These are phyloP conservation scores for Aechmea fasciata DNA, from an alignment of 176 grass and related monocot genomes.

Conservation along the genomic window DNA sequence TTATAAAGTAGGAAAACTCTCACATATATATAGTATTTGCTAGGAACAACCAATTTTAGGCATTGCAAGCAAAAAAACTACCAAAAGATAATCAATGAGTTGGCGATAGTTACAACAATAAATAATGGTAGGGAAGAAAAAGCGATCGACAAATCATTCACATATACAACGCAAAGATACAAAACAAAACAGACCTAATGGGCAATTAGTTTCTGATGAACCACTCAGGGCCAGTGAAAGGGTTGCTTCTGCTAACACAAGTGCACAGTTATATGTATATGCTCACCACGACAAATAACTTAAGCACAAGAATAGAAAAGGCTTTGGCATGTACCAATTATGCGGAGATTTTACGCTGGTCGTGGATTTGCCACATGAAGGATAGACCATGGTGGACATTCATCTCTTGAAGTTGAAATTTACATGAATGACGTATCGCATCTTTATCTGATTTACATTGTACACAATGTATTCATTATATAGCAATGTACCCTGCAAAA, in stretches of 20 bases:
- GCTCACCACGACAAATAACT: too few relatives aligned
- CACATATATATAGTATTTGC: too few relatives aligned
- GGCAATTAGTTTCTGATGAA: not conserved
- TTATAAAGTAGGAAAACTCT: too few relatives aligned
- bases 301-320: not conserved
- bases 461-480: constrained; percentile 98
- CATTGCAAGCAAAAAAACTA: too few relatives aligned
- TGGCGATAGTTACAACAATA: too few relatives aligned
- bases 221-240: too few relatives aligned
- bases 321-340: not conserved
- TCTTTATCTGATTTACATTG: constrained; percentile 81
- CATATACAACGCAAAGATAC: not conserved
- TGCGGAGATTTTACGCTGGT: not conserved
- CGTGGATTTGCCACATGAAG: not conserved
- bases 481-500: constrained; percentile 73
- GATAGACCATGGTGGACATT: not conserved
- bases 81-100: too few relatives aligned
- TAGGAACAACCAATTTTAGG: too few relatives aligned
- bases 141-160: not conserved
- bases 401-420: constrained; percentile 54
- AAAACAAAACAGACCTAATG: not conserved
- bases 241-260: too few relatives aligned
- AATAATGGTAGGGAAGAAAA: too few relatives aligned
- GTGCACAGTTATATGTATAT: too few relatives aligned
- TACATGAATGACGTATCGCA: constrained; percentile 73